Evolutionary conservation across 345 rosid genomes (phyloP).

Genomic region (Cardiospermum halicacabum): DNA sequence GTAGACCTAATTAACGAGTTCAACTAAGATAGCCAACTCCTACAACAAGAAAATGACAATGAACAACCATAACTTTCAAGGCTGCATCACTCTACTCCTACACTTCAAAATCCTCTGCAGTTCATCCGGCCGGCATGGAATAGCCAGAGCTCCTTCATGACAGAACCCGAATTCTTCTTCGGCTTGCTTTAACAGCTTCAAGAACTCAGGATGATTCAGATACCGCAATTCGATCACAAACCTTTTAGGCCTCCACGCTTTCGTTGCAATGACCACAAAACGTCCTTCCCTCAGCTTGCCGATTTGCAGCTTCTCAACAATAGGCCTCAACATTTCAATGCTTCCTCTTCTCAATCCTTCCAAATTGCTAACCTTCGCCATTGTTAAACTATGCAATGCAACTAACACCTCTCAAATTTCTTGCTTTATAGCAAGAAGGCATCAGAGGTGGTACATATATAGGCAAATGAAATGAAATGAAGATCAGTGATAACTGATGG

Average conservation of each 20-base stretch:
- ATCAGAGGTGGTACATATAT: background rate
- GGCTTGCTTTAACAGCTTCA: constrained; percentile 27
- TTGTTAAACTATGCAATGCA: background rate
- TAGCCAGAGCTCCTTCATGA: constrained; percentile 27
- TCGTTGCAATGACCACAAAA: constrained; percentile 40
- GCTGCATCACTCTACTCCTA: background rate
- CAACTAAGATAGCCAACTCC: background rate
- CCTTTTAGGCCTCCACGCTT: constrained; percentile 28
- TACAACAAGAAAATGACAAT: background rate
- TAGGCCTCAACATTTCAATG: constrained; percentile 15
- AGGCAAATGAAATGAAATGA: constrained; percentile 1
- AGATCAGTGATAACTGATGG: constrained; percentile 7
- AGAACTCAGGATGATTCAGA: constrained; percentile 27
- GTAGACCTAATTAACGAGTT: background rate
- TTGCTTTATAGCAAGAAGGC: background rate
- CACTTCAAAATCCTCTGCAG: constrained; percentile 20
- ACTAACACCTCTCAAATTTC: background rate
- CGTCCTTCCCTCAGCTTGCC: constrained; percentile 36
- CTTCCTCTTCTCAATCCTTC: constrained; percentile 15
- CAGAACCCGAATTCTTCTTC: constrained; percentile 31
- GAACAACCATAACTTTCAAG: background rate
- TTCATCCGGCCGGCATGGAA: constrained; percentile 32
- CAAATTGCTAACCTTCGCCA: constrained; percentile 14
- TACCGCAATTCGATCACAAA: constrained; percentile 20
- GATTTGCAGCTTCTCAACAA: constrained; percentile 21